Conservation (phyloP, 164 flowering plant genomes). For the Liquidambar formosana region DNA sequence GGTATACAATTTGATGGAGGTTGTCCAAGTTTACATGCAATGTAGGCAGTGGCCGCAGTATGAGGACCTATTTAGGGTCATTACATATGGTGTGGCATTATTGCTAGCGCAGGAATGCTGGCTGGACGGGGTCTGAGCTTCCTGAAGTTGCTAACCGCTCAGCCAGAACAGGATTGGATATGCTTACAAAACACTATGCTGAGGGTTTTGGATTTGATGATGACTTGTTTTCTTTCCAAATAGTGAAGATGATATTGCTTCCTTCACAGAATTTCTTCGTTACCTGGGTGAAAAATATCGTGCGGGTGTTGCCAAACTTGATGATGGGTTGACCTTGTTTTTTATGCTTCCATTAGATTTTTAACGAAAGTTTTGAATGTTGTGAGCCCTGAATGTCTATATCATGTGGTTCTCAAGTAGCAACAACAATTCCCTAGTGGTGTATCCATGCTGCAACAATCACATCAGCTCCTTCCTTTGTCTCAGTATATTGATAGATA, state of each 20-base stretch:
- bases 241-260: constrained; percentile 87
- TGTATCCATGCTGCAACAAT: too few relatives aligned
- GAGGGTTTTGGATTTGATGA: constrained; percentile 80
- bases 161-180: constrained; percentile 84
- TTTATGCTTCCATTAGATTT: constrained; percentile 93
- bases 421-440: constrained; percentile 41
- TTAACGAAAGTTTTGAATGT: constrained; percentile 62
- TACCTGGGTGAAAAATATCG: constrained; percentile 71
- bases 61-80: constrained; percentile 38
- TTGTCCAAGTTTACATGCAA: constrained; percentile 24
- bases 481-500: constrained; percentile 41
- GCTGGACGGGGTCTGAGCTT: constrained; percentile 62
- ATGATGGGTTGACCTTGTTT: constrained; percentile 87
- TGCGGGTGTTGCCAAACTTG: constrained; percentile 92
- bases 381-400: constrained; percentile 78
- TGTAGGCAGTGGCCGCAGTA: constrained; percentile 22
- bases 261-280: too few relatives aligned
- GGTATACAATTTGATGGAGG: constrained; percentile 34
- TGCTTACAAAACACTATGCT: constrained; percentile 76
- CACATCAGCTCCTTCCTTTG: too few relatives aligned
- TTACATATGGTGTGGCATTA: constrained; percentile 77
- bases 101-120: constrained; percentile 89
- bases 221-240: constrained; percentile 87
- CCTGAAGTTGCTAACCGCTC: constrained; percentile 81
- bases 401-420: constrained; percentile 82